Conservation (phyloP, 2,329 filamentous ascomycete genomes). For the Trichoderma lentiforme region DNA sequence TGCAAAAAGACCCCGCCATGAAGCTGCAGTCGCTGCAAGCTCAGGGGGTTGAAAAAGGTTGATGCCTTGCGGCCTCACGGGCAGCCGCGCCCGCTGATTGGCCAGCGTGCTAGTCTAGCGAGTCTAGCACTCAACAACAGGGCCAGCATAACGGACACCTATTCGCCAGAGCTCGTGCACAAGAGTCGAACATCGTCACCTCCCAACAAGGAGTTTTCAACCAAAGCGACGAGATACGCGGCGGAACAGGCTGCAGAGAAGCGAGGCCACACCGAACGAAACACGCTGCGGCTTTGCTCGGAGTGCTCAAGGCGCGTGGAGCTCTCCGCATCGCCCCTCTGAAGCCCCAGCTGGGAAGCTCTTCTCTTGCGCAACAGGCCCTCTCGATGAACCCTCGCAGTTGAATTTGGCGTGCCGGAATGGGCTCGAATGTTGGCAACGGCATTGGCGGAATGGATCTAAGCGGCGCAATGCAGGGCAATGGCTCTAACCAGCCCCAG, state of each 20-base stretch:
- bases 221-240: neutral
- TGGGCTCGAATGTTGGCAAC: slow-evolving; percentile 44
- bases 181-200: slow-evolving; percentile 1
- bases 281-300: neutral
- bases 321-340: slow-evolving; percentile 18
- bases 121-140: slow-evolving; percentile 12
- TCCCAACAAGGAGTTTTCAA: neutral
- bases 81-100: slow-evolving; percentile 28
- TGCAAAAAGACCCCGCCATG: slow-evolving; percentile 2
- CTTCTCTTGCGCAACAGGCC: slow-evolving; percentile 24
- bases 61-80: slow-evolving; percentile 40
- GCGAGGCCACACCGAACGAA: neutral
- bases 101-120: slow-evolving; percentile 20
- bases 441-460: slow-evolving; percentile 47
- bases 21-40: neutral
- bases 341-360: slow-evolving; percentile 23
- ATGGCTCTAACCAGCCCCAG: slow-evolving; percentile 50
- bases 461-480: slow-evolving; percentile 44
- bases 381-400: slow-evolving; percentile 39
- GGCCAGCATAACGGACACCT: slow-evolving; percentile 19
- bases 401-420: slow-evolving; percentile 37
- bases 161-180: slow-evolving; percentile 15
- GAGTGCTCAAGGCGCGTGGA: slow-evolving; percentile 19
- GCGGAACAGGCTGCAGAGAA: neutral
- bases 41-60: slow-evolving; percentile 23